Conservation (phyloP, 352 stramenopile genomes). For the Phytophthora idaei region DNA sequence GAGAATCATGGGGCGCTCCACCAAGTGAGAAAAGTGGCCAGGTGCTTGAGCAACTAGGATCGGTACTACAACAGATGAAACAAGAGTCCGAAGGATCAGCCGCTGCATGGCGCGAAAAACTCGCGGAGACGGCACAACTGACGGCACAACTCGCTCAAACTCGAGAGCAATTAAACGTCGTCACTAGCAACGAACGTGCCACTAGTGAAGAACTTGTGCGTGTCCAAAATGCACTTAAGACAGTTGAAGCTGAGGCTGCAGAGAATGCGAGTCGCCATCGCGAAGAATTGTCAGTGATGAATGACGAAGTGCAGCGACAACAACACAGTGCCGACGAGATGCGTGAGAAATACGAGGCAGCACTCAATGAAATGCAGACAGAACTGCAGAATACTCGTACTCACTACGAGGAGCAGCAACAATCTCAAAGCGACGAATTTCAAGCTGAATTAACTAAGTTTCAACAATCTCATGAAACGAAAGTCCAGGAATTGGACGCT, state of each 20-base stretch:
- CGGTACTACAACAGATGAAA: constrained; percentile 76
- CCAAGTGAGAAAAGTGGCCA: constrained; percentile 61
- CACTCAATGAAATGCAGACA: constrained; percentile 31
- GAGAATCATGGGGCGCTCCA: constrained; percentile 22
- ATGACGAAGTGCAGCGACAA: constrained; percentile 59
- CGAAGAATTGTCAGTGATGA: constrained; percentile 63
- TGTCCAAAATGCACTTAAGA: constrained; percentile 44
- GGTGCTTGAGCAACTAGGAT: constrained; percentile 69
- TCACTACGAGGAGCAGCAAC: constrained; percentile 28
- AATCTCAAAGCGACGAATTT: constrained; percentile 28
- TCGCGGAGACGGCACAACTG: constrained; percentile 58
- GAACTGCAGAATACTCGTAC: constrained; percentile 37
- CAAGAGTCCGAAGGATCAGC: constrained; percentile 69
- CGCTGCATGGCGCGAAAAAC: constrained; percentile 64
- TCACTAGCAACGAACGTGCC: constrained; percentile 41
- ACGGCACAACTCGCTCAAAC: constrained; percentile 41
- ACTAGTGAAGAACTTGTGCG: constrained; percentile 42
- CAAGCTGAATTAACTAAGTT: constrained; percentile 11
- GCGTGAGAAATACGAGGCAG: constrained; percentile 45
- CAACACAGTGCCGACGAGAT: constrained; percentile 43
- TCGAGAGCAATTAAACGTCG: constrained; percentile 44
- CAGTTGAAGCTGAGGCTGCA: constrained; percentile 35
- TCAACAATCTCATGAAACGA: constrained; percentile 15
- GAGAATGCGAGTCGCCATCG: constrained; percentile 44
- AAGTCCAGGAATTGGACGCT: constrained; percentile 16